Percentiles rank a stretch among this genome's conserved stretches.
phyloP scores from a whole-genome alignment of 2,329 filamentous ascomycete genomes.

The Dryadomyces quercus-mongolicae region DNA sequence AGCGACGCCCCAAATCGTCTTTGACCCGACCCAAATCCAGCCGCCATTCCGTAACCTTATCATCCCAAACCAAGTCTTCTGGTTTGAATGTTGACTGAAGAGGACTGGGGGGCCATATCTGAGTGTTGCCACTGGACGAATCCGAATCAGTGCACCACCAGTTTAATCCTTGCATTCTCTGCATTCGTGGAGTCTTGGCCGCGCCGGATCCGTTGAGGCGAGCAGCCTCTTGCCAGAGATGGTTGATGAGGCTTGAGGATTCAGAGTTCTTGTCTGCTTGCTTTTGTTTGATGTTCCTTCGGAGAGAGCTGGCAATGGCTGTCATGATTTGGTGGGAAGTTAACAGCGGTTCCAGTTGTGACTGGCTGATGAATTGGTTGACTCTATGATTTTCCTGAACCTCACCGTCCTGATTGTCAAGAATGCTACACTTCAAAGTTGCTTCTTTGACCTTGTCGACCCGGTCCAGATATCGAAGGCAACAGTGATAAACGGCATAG shows the following conservation, averaged over 20 bases:
- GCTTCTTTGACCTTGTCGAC: constrained; percentile 1
- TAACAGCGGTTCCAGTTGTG: neutral
- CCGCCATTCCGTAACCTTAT: constrained; percentile 2
- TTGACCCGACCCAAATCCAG: neutral
- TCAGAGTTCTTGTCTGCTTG: neutral
- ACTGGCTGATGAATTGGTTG: neutral
- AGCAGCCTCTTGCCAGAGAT: constrained; percentile 6
- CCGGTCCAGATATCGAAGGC: constrained; percentile 1
- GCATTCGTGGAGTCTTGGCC: neutral
- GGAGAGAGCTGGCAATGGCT: neutral
- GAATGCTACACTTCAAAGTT: neutral
- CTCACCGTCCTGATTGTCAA: neutral
- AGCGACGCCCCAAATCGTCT: constrained; percentile 3
- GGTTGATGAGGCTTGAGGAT: neutral
- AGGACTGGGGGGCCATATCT: neutral
- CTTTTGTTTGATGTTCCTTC: constrained; percentile 1
- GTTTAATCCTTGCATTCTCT: neutral
- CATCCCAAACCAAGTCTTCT: constrained; percentile 7
- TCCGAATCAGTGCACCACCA: constrained; percentile 1
- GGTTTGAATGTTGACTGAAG: neutral
- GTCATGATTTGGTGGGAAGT: neutral
- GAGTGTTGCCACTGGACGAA: neutral
- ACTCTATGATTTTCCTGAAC: neutral
- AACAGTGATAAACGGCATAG: constrained; percentile 3
- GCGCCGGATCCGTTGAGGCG: constrained; percentile 5